Percentiles rank a stretch among this genome's conserved stretches.
phyloP scores from a whole-genome alignment of 306 rosid species.

The Begonia loranthoides region DNA sequence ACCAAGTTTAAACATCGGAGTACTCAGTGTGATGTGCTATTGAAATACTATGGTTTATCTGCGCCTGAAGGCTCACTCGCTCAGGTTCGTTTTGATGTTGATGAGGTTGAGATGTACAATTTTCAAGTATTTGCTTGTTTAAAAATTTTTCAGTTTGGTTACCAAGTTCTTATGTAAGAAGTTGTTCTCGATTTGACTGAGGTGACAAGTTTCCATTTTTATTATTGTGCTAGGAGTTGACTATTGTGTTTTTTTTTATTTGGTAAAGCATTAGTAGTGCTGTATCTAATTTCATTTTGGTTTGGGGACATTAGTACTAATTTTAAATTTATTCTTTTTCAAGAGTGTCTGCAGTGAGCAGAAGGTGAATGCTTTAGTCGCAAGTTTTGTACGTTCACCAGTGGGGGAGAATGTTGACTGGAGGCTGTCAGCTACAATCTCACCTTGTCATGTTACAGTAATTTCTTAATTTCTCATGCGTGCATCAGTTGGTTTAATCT shows the following conservation, averaged over 20 bases:
- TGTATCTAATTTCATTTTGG: neutral
- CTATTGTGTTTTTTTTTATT: too few species aligned
- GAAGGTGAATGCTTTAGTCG: slow-evolving; percentile 81
- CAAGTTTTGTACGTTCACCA: slow-evolving; percentile 81
- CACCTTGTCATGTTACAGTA: slow-evolving; percentile 95
- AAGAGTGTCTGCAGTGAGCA: slow-evolving; percentile 85
- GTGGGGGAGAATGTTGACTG: slow-evolving; percentile 91
- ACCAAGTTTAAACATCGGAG: slow-evolving; percentile 82
- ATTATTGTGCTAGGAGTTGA: too few species aligned
- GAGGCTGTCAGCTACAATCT: slow-evolving; percentile 84
- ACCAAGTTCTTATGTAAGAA: too few species aligned
- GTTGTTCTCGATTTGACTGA: too few species aligned
- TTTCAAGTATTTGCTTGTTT: neutral
- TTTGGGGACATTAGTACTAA: neutral
- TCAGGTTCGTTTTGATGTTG: slow-evolving; percentile 49
- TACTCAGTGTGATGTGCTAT: slow-evolving; percentile 62
- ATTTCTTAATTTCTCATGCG: slow-evolving; percentile 11
- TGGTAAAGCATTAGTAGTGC: too few species aligned
- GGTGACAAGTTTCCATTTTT: too few species aligned
- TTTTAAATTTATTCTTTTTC: slow-evolving; percentile 8
- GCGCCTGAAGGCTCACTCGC: slow-evolving; percentile 96
- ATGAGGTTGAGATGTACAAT: slow-evolving; percentile 6
- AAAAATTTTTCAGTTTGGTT: too few species aligned
- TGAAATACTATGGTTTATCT: slow-evolving; percentile 78
- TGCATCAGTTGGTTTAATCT: too few species aligned